Percentiles rank a stretch among this genome's conserved stretches.
Evolutionary conservation across 2,329 filamentous ascomycete species (phyloP).

Genomic region (Chaetomiaceae sp.): DNA sequence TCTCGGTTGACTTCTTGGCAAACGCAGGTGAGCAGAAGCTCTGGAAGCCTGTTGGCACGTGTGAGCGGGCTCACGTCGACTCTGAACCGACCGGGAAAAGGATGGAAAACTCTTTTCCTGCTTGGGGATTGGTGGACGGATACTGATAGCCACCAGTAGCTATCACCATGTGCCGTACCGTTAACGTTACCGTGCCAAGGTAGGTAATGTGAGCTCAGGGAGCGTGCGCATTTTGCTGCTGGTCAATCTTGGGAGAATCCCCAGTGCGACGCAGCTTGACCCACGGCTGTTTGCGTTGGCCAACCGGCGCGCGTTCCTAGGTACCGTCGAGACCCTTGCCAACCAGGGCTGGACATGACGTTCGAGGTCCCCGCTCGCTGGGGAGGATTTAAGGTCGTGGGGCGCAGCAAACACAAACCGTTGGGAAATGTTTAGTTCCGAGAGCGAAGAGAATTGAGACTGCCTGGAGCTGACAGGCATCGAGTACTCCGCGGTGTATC

Average conservation of each 20-base stretch:
- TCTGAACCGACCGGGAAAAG: neutral
- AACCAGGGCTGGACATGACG: neutral
- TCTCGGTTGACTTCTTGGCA: neutral
- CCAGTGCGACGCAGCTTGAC: neutral
- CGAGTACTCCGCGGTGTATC: no score
- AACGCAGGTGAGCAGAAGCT: conserved; percentile 3
- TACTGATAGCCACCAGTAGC: no score
- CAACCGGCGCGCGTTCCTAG: neutral
- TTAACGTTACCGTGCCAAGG: no score
- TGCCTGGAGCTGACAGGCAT: neutral
- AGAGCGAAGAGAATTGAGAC: neutral
- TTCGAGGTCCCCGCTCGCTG: neutral
- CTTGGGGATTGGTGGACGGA: no score
- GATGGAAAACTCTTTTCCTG: no score
- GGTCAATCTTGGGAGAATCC: conserved; percentile 16
- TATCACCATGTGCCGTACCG: no score
- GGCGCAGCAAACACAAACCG: conserved; percentile 21
- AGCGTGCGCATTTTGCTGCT: no score
- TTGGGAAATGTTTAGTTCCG: neutral
- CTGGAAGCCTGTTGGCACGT: conserved; percentile 10
- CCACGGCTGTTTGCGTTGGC: neutral
- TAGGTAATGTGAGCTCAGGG: no score
- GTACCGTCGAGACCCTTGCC: neutral
- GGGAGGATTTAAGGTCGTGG: conserved; percentile 26
- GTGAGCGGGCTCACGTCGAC: neutral